These are phyloP conservation scores for Astragalus membranaceus DNA, from an alignment of 306 rosid genomes.

Conservation along the genomic window DNA sequence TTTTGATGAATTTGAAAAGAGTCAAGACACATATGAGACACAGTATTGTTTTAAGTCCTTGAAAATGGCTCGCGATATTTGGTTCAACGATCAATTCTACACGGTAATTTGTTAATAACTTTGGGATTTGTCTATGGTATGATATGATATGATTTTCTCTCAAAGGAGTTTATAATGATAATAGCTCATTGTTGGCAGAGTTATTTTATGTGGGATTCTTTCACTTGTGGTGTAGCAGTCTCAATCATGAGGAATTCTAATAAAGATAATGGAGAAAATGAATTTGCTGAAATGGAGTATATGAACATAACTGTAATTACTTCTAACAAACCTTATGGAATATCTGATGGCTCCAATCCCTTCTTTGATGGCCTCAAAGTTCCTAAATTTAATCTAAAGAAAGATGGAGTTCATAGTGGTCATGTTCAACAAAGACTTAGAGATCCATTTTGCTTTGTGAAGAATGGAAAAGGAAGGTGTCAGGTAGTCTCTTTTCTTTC, in stretches of 20 bases:
- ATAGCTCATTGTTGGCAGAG: constrained; percentile 44
- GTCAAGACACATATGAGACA: constrained; percentile 71
- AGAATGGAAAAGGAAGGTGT: constrained; percentile 72
- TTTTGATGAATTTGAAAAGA: constrained; percentile 60
- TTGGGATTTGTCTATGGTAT: neutral
- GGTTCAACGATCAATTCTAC: constrained; percentile 60
- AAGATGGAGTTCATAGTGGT: constrained; percentile 79
- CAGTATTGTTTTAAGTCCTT: constrained; percentile 72
- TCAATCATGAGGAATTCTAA: constrained; percentile 69
- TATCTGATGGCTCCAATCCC: constrained; percentile 78
- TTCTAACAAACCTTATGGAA: constrained; percentile 78
- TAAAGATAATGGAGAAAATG: constrained; percentile 47
- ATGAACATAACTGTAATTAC: constrained; percentile 80
- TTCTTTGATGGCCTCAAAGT: constrained; percentile 54
- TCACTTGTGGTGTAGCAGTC: constrained; percentile 69
- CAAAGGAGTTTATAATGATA: constrained; percentile 1
- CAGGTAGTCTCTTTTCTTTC: constrained; percentile 41
- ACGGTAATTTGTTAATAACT: constrained; percentile 36
- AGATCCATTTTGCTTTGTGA: constrained; percentile 69
- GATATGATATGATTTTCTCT: neutral
- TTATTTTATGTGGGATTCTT: constrained; percentile 95
- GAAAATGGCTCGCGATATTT: constrained; percentile 76
- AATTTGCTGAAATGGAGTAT: constrained; percentile 79
- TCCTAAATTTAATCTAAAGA: constrained; percentile 57
- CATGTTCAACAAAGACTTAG: constrained; percentile 68